Percentiles rank a stretch among this genome's conserved stretches.
phyloP scores from a whole-genome alignment of 2,329 filamentous ascomycete species.

The Xylariaceae sp. region DNA sequence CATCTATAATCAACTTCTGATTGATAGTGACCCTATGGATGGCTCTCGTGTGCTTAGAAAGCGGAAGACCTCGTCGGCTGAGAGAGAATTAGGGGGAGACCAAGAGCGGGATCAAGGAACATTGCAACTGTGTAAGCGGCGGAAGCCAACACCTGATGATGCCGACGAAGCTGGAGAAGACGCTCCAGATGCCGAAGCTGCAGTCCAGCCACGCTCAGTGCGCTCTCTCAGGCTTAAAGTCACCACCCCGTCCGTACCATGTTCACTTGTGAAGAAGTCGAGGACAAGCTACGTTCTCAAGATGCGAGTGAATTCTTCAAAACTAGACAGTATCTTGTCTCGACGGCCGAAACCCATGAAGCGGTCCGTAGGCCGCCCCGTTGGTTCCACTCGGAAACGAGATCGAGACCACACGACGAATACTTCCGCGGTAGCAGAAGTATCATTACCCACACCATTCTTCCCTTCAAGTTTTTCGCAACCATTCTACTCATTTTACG shows the following conservation, averaged over 20 bases:
- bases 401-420: conserved; percentile 28
- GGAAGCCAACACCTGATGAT: conserved; percentile 45
- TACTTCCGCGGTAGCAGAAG: conserved; percentile 30
- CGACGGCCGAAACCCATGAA: conserved; percentile 57
- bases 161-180: conserved; percentile 33
- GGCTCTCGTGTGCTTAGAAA: conserved; percentile 76
- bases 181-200: conserved; percentile 32
- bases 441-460: conserved; percentile 47
- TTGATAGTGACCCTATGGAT: conserved; percentile 70
- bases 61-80: conserved; percentile 73
- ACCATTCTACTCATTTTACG: conserved; percentile 83
- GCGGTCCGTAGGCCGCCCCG: conserved; percentile 34
- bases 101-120: conserved; percentile 16
- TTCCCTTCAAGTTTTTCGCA: conserved; percentile 61
- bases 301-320: conserved; percentile 53
- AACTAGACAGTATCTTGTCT: conserved; percentile 58
- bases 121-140: conserved; percentile 50
- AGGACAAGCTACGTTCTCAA: conserved; percentile 50
- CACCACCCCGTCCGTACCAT: conserved; percentile 35
- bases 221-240: conserved; percentile 57
- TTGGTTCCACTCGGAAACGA: conserved; percentile 30
- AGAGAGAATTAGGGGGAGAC: conserved; percentile 50
- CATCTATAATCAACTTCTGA: conserved; percentile 68
- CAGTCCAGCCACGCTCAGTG: conserved; percentile 41
- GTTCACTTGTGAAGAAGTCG: conserved; percentile 40